Conservation (phyloP, 345 rosid genomes). For the Ailanthus altissimus region DNA sequence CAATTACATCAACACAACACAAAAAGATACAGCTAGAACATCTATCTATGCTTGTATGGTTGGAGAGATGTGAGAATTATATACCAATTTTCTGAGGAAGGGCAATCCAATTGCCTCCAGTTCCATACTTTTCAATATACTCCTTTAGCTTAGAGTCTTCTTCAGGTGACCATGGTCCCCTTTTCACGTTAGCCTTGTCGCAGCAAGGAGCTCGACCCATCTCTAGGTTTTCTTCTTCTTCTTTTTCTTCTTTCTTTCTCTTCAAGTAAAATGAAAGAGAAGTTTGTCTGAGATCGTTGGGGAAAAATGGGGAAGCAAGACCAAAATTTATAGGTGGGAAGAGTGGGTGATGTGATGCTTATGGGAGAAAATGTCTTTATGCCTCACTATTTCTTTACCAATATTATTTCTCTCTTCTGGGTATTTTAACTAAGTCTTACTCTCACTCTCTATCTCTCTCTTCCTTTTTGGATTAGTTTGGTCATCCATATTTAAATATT, state of each 20-base stretch:
- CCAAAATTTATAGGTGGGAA: constrained; percentile 48
- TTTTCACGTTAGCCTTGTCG: constrained; percentile 90
- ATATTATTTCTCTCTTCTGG: constrained; percentile 47
- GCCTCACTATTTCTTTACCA: constrained; percentile 34
- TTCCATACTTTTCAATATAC: constrained; percentile 75
- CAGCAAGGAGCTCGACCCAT: constrained; percentile 99
- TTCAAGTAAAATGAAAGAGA: constrained; percentile 13
- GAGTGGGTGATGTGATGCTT: constrained; percentile 36
- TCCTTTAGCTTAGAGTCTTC: constrained; percentile 93
- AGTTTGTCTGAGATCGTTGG: constrained; percentile 23
- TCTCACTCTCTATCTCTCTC: constrained; percentile 34
- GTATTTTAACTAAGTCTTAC: constrained; percentile 38
- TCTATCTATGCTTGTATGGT: neutral
- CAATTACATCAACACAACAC: neutral
- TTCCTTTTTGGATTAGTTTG: constrained; percentile 76
- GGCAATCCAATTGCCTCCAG: constrained; percentile 98
- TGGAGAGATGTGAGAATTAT: neutral
- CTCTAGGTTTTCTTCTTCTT: neutral
- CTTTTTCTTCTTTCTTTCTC: constrained; percentile 18
- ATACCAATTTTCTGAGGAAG: constrained; percentile 96
- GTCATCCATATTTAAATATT: constrained; percentile 28
- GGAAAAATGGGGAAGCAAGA: constrained; percentile 28
- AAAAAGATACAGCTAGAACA: neutral
- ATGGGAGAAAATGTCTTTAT: constrained; percentile 41
- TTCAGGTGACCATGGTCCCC: constrained; percentile 98